These are phyloP conservation scores for Tardiomyces digboiensis DNA, from an alignment of 1,139 yeast genomes.

Conservation along the genomic window DNA sequence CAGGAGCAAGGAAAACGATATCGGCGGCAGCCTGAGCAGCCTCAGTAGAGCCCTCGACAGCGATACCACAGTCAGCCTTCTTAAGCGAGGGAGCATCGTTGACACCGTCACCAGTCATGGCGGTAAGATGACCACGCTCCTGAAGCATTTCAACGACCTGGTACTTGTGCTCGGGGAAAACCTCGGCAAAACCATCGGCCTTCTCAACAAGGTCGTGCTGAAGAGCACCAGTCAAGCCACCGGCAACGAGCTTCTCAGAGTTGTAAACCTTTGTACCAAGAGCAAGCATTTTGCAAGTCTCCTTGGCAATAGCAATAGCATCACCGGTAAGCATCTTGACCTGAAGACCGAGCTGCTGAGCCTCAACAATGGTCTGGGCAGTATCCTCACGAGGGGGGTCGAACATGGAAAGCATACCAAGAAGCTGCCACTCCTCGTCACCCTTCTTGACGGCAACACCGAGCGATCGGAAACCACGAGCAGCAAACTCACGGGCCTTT, in stretches of 20 bases:
- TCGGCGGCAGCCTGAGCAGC: slow-evolving; percentile 79
- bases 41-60: slow-evolving; percentile 84
- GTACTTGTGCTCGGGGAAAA: slow-evolving; percentile 81
- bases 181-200: slow-evolving; percentile 74
- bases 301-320: slow-evolving; percentile 74
- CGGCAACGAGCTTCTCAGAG: slow-evolving; percentile 33
- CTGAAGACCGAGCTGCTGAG: slow-evolving; percentile 70
- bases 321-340: slow-evolving; percentile 87
- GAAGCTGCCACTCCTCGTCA: slow-evolving; percentile 97
- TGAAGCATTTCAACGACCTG: slow-evolving; percentile 79
- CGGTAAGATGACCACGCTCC: slow-evolving; percentile 58
- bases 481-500: slow-evolving; percentile 70
- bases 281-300: slow-evolving; percentile 80
- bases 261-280: slow-evolving; percentile 75
- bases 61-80: slow-evolving; percentile 77
- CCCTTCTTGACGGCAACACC: slow-evolving; percentile 90
- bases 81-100: slow-evolving; percentile 78
- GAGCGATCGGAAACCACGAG: slow-evolving; percentile 66
- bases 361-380: slow-evolving; percentile 52
- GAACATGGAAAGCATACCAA: slow-evolving; percentile 87
- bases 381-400: slow-evolving; percentile 79
- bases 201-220: slow-evolving; percentile 62
- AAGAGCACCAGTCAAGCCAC: slow-evolving; percentile 64
- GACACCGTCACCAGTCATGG: slow-evolving; percentile 88
- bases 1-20: slow-evolving; percentile 65